phyloP scores from a whole-genome alignment of 768 basidiomycete genomes.

The Imleria badia region DNA sequence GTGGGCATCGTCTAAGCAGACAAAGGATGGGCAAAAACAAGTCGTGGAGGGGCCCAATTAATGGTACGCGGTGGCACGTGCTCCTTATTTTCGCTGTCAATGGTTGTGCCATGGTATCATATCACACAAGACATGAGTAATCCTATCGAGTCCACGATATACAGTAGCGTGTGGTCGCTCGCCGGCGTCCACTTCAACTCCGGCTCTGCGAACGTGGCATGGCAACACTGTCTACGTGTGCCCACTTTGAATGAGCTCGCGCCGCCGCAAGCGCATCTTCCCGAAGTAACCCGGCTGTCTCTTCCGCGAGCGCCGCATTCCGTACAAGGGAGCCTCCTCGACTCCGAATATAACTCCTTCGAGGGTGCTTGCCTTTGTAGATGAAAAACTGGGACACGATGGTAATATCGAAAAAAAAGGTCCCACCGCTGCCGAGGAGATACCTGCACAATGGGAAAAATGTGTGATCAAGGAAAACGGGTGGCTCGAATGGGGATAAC shows the following conservation, averaged over 20 bases:
- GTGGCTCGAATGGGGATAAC: constrained; percentile 30
- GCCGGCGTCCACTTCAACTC: constrained; percentile 28
- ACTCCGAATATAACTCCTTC: constrained; percentile 25
- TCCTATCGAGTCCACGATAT: not conserved
- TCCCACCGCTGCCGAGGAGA: constrained; percentile 89
- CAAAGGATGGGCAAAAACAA: not conserved
- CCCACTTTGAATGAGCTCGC: constrained; percentile 24
- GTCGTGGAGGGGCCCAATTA: not conserved
- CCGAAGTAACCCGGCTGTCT: constrained; percentile 49
- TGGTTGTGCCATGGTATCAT: no score
- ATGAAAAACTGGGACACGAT: constrained; percentile 85
- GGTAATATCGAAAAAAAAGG: constrained; percentile 88
- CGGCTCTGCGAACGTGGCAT: constrained; percentile 39
- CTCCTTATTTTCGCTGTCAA: no score
- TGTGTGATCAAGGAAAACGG: not conserved
- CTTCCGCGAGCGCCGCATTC: constrained; percentile 38
- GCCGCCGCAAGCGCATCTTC: constrained; percentile 39
- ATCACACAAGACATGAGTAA: not conserved
- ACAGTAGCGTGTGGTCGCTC: not conserved
- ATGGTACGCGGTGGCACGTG: constrained; percentile 14
- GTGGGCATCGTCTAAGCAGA: constrained; percentile 19
- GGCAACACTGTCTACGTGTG: constrained; percentile 18
- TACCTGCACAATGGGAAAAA: constrained; percentile 48
- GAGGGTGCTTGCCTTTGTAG: constrained; percentile 57
- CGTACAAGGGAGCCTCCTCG: constrained; percentile 29